A percentile compares a stretch with the other conserved stretches of the same genome.
Conservation (phyloP, 371 early-diverging fungal genomes). For the Saksenaea oblongispora region DNA sequence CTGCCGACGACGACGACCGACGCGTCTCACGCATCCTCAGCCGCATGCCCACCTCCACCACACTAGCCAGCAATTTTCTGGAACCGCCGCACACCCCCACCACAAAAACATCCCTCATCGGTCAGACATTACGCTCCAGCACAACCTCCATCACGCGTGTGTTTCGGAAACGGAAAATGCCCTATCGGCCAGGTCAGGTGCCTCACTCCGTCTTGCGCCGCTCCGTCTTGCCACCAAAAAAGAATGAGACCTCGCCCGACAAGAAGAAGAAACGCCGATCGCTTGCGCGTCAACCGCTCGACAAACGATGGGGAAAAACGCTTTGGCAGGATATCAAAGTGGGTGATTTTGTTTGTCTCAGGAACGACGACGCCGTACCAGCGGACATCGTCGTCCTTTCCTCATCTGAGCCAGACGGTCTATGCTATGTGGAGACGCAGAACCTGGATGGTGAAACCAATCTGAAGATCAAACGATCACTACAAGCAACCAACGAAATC, state of each 20-base stretch:
- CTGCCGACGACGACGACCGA: slow-evolving; percentile 7
- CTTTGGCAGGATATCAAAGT: slow-evolving; percentile 86
- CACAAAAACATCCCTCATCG: slow-evolving; percentile 16
- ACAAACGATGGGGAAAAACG: slow-evolving; percentile 53
- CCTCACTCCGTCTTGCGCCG: slow-evolving; percentile 50
- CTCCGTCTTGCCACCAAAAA: slow-evolving; percentile 4
- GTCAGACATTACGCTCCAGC: slow-evolving; percentile 15
- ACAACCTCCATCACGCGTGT: slow-evolving; percentile 32
- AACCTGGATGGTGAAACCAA: slow-evolving; percentile 91
- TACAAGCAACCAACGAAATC: slow-evolving; percentile 52
- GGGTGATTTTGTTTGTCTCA: slow-evolving; percentile 89
- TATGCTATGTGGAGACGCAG: slow-evolving; percentile 84
- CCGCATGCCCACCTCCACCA: background rate
- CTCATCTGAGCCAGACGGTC: slow-evolving; percentile 62
- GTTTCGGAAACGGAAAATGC: slow-evolving; percentile 28
- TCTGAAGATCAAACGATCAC: slow-evolving; percentile 63
- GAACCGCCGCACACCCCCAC: slow-evolving; percentile 8
- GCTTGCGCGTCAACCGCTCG: slow-evolving; percentile 23
- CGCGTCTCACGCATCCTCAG: background rate
- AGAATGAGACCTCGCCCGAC: slow-evolving; percentile 1
- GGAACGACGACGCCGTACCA: slow-evolving; percentile 91
- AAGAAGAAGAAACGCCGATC: slow-evolving; percentile 19
- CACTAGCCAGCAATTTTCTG: slow-evolving; percentile 8
- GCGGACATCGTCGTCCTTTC: slow-evolving; percentile 78
- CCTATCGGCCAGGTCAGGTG: slow-evolving; percentile 53